These are phyloP conservation scores for Rhodotorula graminis DNA, from an alignment of 768 basidiomycete genomes.

Conservation along the genomic window DNA sequence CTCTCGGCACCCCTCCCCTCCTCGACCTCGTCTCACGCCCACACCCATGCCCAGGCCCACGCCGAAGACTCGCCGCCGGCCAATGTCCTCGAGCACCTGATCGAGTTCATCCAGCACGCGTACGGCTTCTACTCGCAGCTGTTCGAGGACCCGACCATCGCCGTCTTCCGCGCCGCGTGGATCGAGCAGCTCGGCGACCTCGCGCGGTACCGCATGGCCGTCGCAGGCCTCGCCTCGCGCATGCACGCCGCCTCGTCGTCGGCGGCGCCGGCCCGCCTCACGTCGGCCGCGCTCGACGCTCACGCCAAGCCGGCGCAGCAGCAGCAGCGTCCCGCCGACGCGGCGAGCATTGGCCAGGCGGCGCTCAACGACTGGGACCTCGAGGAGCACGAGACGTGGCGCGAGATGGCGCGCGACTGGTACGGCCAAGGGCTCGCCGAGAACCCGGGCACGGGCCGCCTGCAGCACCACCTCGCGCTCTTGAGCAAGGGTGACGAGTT, in stretches of 20 bases:
- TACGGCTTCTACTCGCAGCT: slow-evolving; percentile 90
- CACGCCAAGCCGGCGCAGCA: neutral
- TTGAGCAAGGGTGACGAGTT: slow-evolving; percentile 78
- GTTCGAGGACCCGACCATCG: slow-evolving; percentile 71
- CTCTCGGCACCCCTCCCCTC: slow-evolving; percentile 49
- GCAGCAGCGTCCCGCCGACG: slow-evolving; percentile 14
- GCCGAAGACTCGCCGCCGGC: slow-evolving; percentile 13
- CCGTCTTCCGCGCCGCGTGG: slow-evolving; percentile 73
- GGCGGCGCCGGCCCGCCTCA: neutral
- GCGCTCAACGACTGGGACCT: slow-evolving; percentile 84
- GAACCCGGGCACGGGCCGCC: slow-evolving; percentile 85
- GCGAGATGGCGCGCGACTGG: slow-evolving; percentile 84
- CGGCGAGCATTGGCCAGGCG: slow-evolving; percentile 68
- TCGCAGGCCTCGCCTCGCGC: slow-evolving; percentile 57
- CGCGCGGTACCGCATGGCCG: slow-evolving; percentile 88
- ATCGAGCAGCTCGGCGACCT: slow-evolving; percentile 95
- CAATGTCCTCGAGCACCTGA: slow-evolving; percentile 79
- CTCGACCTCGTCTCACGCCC: neutral
- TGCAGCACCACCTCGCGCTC: slow-evolving; percentile 89
- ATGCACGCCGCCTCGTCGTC: slow-evolving; percentile 10
- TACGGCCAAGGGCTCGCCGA: slow-evolving; percentile 79
- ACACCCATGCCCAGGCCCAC: neutral
- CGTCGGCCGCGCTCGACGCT: neutral
- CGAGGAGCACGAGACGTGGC: slow-evolving; percentile 76
- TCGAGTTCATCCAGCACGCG: slow-evolving; percentile 90